Base-by-base conservation (phyloP, 208 protist genomes). In the Leishmania tarentolae region DNA sequence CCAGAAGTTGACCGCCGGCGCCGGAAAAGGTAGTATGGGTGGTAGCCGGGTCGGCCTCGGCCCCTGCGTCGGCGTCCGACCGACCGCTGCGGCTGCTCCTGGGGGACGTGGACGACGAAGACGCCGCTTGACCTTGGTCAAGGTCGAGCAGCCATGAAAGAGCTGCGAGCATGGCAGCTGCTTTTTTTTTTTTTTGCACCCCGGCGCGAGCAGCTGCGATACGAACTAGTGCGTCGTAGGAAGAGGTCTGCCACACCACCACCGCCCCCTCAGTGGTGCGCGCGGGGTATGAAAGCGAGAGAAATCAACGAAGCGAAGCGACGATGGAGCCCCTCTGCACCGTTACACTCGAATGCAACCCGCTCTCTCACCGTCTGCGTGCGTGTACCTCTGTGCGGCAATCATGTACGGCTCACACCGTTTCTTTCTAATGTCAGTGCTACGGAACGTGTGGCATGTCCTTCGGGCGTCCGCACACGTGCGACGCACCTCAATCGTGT, bases 81-180 rank as follows among this genome's bases (percentile, higher is more conserved):
- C 53, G 44, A 19, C 31, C 50, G 24, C 72, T 78, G 79, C 6
- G 9, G 70, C 80, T 79, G n/a, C 44, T 47, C 37, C 37, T 65
- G 42, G 65, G 52, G 19, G 37, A 57, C 19, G 35, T 50, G 44
- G 74, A 79, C 75, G 59, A 79, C n/a, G 81, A 80, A 59, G 63
- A 47, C 8, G 63, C 59, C 50, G 63, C 59, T 19, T 19, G 68
- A 5, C 50, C 47, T 31, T 56, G 66, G 50, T 80, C 44, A n/a
- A 84, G 75, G 56, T 84, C 81, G 17, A 84, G 75, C 81, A 84
- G 75, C 81, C 81, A 84, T 11, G 57, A 79, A 31, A 84, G 56
- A 1, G 81, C 81, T 17, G 75, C 56, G 44, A 84, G 53, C 75
- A 84, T 84, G 71, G 53, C 13, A 9, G 40, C 1, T 5, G 31